Percentiles rank a stretch among this genome's conserved stretches.
phyloP scores from a whole-genome alignment of 768 basidiomycete species.

The Boletales sp. region DNA sequence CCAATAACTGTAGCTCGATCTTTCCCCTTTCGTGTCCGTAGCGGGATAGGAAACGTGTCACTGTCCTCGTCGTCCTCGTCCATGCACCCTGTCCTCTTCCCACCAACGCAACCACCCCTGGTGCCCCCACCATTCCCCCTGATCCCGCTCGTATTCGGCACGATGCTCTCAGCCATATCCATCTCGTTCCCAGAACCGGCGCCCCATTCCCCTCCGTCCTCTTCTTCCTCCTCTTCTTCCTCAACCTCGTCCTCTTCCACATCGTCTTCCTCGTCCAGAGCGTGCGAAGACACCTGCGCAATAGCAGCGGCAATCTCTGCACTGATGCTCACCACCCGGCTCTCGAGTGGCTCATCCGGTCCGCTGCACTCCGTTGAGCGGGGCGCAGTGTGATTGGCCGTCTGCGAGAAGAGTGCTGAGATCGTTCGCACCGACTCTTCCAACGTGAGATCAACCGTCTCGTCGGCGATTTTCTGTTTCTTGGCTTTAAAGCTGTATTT shows the following conservation, averaged over 20 bases:
- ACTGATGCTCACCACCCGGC: constrained; percentile 71
- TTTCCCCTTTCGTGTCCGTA: constrained; percentile 66
- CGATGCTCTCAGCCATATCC: constrained; percentile 46
- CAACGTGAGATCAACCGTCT: constrained; percentile 56
- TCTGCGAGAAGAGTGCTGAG: constrained; percentile 60
- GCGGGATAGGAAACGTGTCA: constrained; percentile 62
- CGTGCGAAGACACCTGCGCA: constrained; percentile 64
- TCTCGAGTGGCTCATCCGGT: constrained; percentile 48
- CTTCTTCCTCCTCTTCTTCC: constrained; percentile 39
- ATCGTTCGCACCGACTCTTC: constrained; percentile 75
- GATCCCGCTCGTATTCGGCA: constrained; percentile 62
- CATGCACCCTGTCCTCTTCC: constrained; percentile 9
- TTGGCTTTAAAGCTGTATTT: constrained; percentile 80
- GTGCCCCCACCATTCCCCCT: constrained; percentile 37
- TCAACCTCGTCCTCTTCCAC: constrained; percentile 35
- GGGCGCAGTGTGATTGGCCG: constrained; percentile 33
- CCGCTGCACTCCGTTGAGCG: constrained; percentile 29
- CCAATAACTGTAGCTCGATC: constrained; percentile 46
- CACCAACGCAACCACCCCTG: constrained; percentile 6
- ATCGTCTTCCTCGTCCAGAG: constrained; percentile 56
- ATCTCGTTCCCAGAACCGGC: constrained; percentile 51
- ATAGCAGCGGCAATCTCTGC: constrained; percentile 79
- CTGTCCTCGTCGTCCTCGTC: constrained; percentile 72
- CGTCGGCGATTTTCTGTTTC: constrained; percentile 48
- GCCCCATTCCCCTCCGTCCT: constrained; percentile 38